Percentiles rank a stretch among this genome's conserved stretches.
These are phyloP conservation scores for Trichoderma virens DNA, from an alignment of 495 filamentous ascomycete species.

Conservation along the genomic window DNA sequence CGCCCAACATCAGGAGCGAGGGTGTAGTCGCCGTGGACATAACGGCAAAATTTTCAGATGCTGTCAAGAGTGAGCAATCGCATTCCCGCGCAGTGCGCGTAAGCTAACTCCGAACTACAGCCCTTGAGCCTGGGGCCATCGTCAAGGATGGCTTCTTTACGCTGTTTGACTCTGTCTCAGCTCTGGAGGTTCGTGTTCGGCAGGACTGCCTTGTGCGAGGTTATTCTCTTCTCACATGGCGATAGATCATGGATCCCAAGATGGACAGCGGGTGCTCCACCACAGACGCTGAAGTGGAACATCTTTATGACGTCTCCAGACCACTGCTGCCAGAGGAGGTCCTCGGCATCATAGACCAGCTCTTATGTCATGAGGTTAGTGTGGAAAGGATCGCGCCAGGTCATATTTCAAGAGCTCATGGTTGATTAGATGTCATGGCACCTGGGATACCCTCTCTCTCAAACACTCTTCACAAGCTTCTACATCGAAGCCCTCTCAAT, in stretches of 20 bases:
- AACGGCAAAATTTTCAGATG: constrained; percentile 63
- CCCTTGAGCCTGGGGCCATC: constrained; percentile 68
- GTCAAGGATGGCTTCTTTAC: constrained; percentile 93
- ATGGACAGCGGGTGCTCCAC: constrained; percentile 90
- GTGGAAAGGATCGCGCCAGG: background rate
- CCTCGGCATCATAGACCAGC: constrained; percentile 87
- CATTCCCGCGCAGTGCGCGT: constrained; percentile 11
- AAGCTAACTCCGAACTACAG: constrained; percentile 38
- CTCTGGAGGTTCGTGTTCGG: constrained; percentile 69
- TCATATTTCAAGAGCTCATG: background rate
- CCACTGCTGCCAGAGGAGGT: constrained; percentile 69
- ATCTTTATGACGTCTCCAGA: constrained; percentile 72
- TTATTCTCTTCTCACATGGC: constrained; percentile 4
- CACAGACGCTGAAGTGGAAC: constrained; percentile 70
- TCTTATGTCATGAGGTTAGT: constrained; percentile 79
- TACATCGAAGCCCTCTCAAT: constrained; percentile 82
- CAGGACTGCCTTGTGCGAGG: background rate
- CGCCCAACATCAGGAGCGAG: constrained; percentile 33
- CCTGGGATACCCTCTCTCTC: constrained; percentile 84
- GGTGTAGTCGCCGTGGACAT: constrained; percentile 62
- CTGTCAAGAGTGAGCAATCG: constrained; percentile 53
- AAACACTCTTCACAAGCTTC: constrained; percentile 88
- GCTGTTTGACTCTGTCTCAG: constrained; percentile 87
- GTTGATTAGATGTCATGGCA: constrained; percentile 84
- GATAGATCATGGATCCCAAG: constrained; percentile 93